Conservation (phyloP, 805 yeast species). For the Yamadazyma scolyti region DNA sequence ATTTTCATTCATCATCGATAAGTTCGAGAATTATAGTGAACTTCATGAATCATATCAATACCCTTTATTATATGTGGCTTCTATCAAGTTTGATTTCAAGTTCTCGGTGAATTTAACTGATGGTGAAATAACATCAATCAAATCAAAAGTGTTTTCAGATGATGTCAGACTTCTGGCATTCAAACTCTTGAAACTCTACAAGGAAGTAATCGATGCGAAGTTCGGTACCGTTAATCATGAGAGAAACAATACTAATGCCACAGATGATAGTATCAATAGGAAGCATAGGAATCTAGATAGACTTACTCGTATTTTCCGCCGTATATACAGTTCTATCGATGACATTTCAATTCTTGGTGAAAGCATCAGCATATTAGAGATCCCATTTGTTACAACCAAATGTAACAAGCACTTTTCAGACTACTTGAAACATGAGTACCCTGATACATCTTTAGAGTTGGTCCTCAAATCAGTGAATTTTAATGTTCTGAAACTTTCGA, state of each 20-base stretch:
- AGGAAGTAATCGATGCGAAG: conserved; percentile 10
- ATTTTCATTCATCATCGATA: conserved; percentile 9
- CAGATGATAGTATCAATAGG: background rate
- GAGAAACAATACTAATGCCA: background rate
- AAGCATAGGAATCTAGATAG: too few species aligned
- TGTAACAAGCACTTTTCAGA: conserved; percentile 17
- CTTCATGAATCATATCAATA: conserved; percentile 9
- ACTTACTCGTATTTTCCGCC: conserved; percentile 13
- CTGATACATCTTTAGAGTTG: conserved; percentile 21
- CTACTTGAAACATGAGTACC: conserved; percentile 17
- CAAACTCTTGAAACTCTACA: conserved; percentile 15
- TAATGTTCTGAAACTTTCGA: conserved; percentile 18
- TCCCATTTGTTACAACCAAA: conserved; percentile 27
- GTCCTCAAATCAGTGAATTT: conserved; percentile 21
- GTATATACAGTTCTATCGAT: conserved; percentile 18
- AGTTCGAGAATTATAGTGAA: conserved; percentile 5
- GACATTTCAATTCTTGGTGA: conserved; percentile 26
- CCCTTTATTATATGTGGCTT: conserved; percentile 7
- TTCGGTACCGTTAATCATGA: conserved; percentile 2
- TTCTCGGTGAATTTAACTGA: conserved; percentile 12
- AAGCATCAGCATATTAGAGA: conserved; percentile 20
- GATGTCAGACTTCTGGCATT: conserved; percentile 20
- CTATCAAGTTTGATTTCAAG: conserved; percentile 13
- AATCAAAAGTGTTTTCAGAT: conserved; percentile 17
- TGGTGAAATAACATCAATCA: conserved; percentile 18